Base-by-base conservation (phyloP, 306 rosid species). In the Cucumis hystrix region DNA sequence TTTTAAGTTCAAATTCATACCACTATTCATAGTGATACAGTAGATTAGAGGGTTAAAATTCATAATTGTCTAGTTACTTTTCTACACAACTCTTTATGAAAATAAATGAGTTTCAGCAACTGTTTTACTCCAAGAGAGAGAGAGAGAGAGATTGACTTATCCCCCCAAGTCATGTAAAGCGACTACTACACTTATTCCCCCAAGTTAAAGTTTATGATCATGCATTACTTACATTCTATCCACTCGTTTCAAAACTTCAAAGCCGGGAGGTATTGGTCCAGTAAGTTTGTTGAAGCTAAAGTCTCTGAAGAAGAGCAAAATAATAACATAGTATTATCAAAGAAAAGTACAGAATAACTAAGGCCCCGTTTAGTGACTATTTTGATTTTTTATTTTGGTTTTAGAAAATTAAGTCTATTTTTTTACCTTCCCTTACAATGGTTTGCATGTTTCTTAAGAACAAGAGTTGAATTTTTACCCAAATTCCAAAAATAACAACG, bases 261-360 rank as follows among this genome's bases (percentile, higher is more conserved):
- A 87, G 84, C 10, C 62, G 10, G 13, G 28, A 10, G 96, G 96
- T 78, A 93, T 86, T 66, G 8, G 75, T 41, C 94, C 98, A 15
- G 74, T 86, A 77, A 91, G 66, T 47, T 84, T 82, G 85, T 93
- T 93, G 74, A 85, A 90, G 86, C 98, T 88, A 66, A 93, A 89
- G 79, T 93, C 98, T 84, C 97, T 93, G 94, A 65, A 80, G 59
- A 15, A 25, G 12, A 73, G 21, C 13, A 70, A 70, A 70, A 49
- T 9, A 70, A 15, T 49, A 43, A 21, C 40, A 70, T 21, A 45
- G 35, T 70, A 43, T 47, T 23, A 40, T 70, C 58, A 70, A 43
- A 47, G 6, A 70, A 70, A 4, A 45, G 39, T 45, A 68, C 6
- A 66, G 9, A 68, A 68, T 41, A 20, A n/a, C 2, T n/a, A 72